These are phyloP conservation scores for Septoria petroselini DNA, from an alignment of 2,329 filamentous ascomycete species.

Conservation along the genomic window DNA sequence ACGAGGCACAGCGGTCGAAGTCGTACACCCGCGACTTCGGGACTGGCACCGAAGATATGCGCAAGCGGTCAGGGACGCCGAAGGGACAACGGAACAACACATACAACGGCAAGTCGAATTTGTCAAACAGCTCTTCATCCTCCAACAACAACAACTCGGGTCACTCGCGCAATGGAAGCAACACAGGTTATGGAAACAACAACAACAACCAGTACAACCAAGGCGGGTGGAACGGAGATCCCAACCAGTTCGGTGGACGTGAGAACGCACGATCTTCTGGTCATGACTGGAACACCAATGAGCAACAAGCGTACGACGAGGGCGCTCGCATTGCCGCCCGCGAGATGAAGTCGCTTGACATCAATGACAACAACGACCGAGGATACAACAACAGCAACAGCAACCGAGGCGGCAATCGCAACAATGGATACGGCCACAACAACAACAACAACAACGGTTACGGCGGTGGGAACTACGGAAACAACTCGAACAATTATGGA, in stretches of 20 bases:
- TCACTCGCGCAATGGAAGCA: conserved; percentile 10
- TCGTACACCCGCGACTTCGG: conserved; percentile 17
- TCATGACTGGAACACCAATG: conserved; percentile 15
- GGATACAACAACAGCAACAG: conserved; percentile 4
- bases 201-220: conserved; percentile 2
- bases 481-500: conserved; percentile 11
- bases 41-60: conserved; percentile 14
- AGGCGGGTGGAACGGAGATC: conserved; percentile 2
- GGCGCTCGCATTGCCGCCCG: conserved; percentile 14
- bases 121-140: not conserved
- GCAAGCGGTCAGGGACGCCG: conserved; percentile 8
- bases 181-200: not conserved
- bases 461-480: conserved; percentile 4
- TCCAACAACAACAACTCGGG: conserved; percentile 11
- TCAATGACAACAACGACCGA: conserved; percentile 8
- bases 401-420: conserved; percentile 4
- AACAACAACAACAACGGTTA: conserved; percentile 14
- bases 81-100: conserved; percentile 6
- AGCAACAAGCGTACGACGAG: conserved; percentile 16
- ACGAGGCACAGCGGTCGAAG: conserved; percentile 10
- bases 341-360: conserved; percentile 11
- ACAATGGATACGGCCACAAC: conserved; percentile 9
- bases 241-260: conserved; percentile 3
- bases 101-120: conserved; percentile 7
- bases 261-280: conserved; percentile 10